Evolutionary conservation across 805 yeast genomes (phyloP).

Genomic region (Trichomonascus vanleenenianus): DNA sequence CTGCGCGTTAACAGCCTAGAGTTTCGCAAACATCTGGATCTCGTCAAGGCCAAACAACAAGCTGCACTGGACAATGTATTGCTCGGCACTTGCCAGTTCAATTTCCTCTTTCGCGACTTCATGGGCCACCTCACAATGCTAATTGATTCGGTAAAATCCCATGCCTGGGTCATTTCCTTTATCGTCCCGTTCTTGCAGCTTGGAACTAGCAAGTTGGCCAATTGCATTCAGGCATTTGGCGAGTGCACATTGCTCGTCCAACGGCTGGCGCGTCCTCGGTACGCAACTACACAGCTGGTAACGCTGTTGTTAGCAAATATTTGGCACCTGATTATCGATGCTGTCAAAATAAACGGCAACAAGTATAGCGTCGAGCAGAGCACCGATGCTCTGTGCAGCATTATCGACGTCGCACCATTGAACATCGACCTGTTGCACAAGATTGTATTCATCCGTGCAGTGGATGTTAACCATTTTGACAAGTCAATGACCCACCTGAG

Average conservation of each 20-base stretch:
- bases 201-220: background rate
- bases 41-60: slow-evolving; percentile 9
- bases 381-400: slow-evolving; percentile 11
- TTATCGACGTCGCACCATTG: slow-evolving; percentile 11
- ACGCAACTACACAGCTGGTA: slow-evolving; percentile 2
- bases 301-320: slow-evolving; percentile 9
- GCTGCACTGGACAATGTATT: slow-evolving; percentile 7
- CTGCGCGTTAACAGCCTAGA: slow-evolving; percentile 5
- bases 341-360: slow-evolving; percentile 16
- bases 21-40: slow-evolving; percentile 9
- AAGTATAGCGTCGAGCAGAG: slow-evolving; percentile 1
- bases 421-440: slow-evolving; percentile 12
- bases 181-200: slow-evolving; percentile 11
- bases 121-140: slow-evolving; percentile 12
- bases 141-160: slow-evolving; percentile 6
- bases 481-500: slow-evolving; percentile 10
- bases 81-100: slow-evolving; percentile 7
- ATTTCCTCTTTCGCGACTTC: slow-evolving; percentile 14
- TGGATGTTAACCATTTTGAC: slow-evolving; percentile 6
- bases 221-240: slow-evolving; percentile 8
- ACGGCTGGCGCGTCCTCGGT: slow-evolving; percentile 4
- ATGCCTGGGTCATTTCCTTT: slow-evolving; percentile 11
- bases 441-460: slow-evolving; percentile 13
- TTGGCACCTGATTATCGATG: slow-evolving; percentile 15
- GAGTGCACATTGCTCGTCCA: slow-evolving; percentile 10